Base-by-base conservation (phyloP, 139 green algal species). In the Chlamydomonas asymmetrica region DNA sequence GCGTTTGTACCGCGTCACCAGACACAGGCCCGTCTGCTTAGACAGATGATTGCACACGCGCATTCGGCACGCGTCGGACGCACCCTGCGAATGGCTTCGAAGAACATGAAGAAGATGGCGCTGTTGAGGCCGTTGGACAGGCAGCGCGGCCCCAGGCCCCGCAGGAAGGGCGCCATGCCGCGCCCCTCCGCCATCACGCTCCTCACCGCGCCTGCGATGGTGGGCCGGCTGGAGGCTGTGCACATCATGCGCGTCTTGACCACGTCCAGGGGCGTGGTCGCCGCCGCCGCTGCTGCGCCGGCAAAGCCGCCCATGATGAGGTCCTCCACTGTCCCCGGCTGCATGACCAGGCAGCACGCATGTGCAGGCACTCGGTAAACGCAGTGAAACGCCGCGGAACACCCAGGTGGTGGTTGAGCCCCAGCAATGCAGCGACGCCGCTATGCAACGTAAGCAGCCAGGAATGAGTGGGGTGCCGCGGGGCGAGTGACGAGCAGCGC, bases 201-300 rank as follows among this genome's bases (percentile, higher is more conserved):
- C 1, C 69, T 66, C 3, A 77, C 86, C 22, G 86, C 84, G 35
- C 64, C 61, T 3, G 50, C 13, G 40, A 97, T 82, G 31, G 88
- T 91, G 0, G 93, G 93, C 18, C 88, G 69, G 29, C 32, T 72
- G 32, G 82, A 83, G 8, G 93, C 93, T 39, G 64, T 84, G 84
- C 88, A 94, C 92, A 97, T 97, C 92, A 98, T 96, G 45, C 89
- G 80, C 8, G 95, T 98, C 82, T 98, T 98, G 35, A 98, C 78
- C 7, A 98, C 95, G 66, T 98, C 95, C 69, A 98, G 75, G 0
- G 95, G 95, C 2, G 91, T 98, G 13, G 94, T 98, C 34, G 90
- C 88, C 9, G 91, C 94, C 25, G 91, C 92, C 2, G 95, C 95
- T 64, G 95, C 84, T 4, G 88, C 92, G 35, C 95, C 92, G 38